phyloP scores from a whole-genome alignment of 345 rosid species.

The Aquilaria sinensis region DNA sequence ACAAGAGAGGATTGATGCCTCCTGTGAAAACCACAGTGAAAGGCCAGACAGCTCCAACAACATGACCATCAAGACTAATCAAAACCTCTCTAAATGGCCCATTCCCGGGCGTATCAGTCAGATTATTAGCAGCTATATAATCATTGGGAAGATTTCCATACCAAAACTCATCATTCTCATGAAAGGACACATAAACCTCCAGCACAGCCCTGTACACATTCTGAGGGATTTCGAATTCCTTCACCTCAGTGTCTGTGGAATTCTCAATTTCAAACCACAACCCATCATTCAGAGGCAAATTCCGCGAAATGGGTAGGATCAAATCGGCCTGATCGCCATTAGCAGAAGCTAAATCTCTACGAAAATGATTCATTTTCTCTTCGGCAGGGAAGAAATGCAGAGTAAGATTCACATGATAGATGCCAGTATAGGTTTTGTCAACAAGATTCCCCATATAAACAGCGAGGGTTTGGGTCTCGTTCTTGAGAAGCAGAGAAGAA shows the following conservation, averaged over 20 bases:
- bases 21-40: constrained; percentile 86
- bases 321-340: constrained; percentile 48
- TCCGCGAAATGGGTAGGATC: constrained; percentile 70
- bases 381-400: constrained; percentile 56
- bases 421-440: constrained; percentile 61
- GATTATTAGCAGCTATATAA: constrained; percentile 50
- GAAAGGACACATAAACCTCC: constrained; percentile 86
- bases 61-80: constrained; percentile 49
- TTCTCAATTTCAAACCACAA: constrained; percentile 72
- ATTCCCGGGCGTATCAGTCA: constrained; percentile 48
- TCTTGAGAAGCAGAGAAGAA: constrained; percentile 49
- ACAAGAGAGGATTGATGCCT: constrained; percentile 67
- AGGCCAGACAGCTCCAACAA: constrained; percentile 78
- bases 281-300: constrained; percentile 56
- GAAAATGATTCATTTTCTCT: constrained; percentile 6
- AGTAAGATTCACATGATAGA: constrained; percentile 61
- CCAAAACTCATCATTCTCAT: constrained; percentile 93
- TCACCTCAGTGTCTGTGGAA: constrained; percentile 27
- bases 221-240: constrained; percentile 50
- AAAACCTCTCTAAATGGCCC: constrained; percentile 91
- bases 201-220: constrained; percentile 82
- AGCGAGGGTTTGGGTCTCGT: constrained; percentile 45
- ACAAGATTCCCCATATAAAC: constrained; percentile 67
- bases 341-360: constrained; percentile 13
- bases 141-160: constrained; percentile 63